phyloP scores from a whole-genome alignment of 495 filamentous ascomycete genomes.

The Daldinia vernicosa region DNA sequence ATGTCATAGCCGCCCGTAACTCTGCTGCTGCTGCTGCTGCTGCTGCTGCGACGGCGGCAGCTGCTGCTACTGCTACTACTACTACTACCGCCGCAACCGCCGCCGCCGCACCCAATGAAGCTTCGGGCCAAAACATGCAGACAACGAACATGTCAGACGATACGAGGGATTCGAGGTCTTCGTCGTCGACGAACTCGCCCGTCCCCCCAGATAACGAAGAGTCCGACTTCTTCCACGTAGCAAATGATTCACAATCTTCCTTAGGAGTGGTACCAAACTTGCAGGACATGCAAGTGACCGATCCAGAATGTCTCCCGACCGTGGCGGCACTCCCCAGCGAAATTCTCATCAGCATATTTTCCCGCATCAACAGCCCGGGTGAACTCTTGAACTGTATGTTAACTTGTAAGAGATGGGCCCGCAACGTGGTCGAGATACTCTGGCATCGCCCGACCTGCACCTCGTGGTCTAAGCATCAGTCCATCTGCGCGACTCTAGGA shows the following conservation, averaged over 20 bases:
- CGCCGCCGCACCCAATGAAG: slow-evolving; percentile 2
- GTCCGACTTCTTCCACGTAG: slow-evolving; percentile 87
- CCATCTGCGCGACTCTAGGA: slow-evolving; percentile 79
- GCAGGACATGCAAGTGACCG: slow-evolving; percentile 71
- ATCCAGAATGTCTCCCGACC: slow-evolving; percentile 73
- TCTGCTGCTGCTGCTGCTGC: slow-evolving; percentile 24
- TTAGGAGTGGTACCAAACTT: slow-evolving; percentile 76
- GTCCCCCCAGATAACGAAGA: slow-evolving; percentile 82
- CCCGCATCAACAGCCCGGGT: slow-evolving; percentile 74
- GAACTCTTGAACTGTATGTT: slow-evolving; percentile 91
- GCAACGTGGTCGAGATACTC: slow-evolving; percentile 89
- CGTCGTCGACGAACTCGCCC: slow-evolving; percentile 85
- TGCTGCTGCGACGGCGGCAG: not conserved
- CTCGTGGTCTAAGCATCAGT: slow-evolving; percentile 79
- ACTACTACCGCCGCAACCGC: not conserved
- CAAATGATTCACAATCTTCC: slow-evolving; percentile 91
- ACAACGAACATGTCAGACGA: slow-evolving; percentile 23
- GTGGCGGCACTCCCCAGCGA: slow-evolving; percentile 89
- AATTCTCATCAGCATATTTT: slow-evolving; percentile 91
- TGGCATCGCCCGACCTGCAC: slow-evolving; percentile 95
- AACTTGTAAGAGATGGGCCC: slow-evolving; percentile 90
- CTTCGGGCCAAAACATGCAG: slow-evolving; percentile 16
- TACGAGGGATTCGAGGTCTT: slow-evolving; percentile 54
- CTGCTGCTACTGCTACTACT: not conserved
- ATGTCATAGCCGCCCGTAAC: slow-evolving; percentile 54